Conservation (phyloP, 495 filamentous ascomycete genomes). For the Hypoxylon intermedium region DNA sequence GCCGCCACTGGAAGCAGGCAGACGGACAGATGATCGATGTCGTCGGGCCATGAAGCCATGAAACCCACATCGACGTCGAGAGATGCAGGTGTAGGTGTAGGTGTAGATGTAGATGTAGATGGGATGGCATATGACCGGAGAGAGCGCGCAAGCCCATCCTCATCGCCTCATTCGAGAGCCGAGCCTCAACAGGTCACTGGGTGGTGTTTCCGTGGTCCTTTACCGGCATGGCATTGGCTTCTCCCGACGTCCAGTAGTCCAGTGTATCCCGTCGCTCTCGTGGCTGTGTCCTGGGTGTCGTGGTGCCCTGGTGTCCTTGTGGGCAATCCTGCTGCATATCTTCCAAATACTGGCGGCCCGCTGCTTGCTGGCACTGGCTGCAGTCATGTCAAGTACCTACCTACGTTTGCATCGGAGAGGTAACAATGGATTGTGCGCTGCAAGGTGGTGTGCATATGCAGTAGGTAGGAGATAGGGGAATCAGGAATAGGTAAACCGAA, state of each 20-base stretch:
- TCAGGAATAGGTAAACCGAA: conserved; percentile 35
- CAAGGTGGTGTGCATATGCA: conserved; percentile 47
- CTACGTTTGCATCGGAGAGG: conserved; percentile 29
- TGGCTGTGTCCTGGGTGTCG: background rate
- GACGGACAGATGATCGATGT: conserved; percentile 9
- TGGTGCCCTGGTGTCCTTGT: background rate
- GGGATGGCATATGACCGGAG: conserved; percentile 11
- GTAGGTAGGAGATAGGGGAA: conserved; percentile 13
- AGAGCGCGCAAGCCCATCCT: background rate
- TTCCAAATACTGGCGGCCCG: background rate
- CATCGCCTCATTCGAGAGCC: background rate
- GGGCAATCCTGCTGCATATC: conserved; percentile 11
- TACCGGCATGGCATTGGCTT: background rate
- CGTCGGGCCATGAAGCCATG: background rate
- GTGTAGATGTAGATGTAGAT: background rate
- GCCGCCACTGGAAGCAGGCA: conserved; percentile 7
- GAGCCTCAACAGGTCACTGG: too few species aligned
- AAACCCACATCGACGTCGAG: conserved; percentile 2
- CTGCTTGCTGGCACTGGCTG: conserved; percentile 21
- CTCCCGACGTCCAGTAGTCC: background rate
- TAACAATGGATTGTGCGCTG: conserved; percentile 54
- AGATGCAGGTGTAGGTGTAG: background rate
- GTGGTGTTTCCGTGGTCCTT: background rate
- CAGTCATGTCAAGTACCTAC: conserved; percentile 25
- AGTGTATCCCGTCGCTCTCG: background rate